A percentile compares a stretch with the other conserved stretches of the same genome.
Evolutionary conservation across 805 yeast species (phyloP).

Genomic region (Yarrowia bubula): DNA sequence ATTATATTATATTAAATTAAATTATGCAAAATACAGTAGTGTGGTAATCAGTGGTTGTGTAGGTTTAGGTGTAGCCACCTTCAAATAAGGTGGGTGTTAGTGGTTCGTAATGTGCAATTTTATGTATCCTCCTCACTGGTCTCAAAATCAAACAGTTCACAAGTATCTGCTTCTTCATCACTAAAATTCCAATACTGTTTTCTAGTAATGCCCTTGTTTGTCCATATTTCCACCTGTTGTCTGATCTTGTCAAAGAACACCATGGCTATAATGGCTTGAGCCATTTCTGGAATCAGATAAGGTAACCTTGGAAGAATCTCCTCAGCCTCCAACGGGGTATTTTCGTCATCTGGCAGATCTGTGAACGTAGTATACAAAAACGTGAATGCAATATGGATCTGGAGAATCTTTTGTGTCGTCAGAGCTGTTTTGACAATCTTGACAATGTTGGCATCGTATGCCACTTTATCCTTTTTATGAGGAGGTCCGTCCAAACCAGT

Average conservation of each 20-base stretch:
- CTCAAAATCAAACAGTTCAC: slow-evolving; percentile 10
- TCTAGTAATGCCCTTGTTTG: background rate
- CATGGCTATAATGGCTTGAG: background rate
- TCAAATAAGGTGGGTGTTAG: too few species aligned
- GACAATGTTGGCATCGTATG: background rate
- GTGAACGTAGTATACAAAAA: background rate
- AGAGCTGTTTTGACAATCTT: background rate
- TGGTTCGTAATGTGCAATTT: too few species aligned
- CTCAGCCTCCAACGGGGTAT: background rate
- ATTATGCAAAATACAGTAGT: background rate
- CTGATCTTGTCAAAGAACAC: slow-evolving; percentile 2
- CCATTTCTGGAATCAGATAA: background rate
- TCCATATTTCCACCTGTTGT: slow-evolving; percentile 19
- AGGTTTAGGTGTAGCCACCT: too few species aligned
- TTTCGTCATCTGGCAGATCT: background rate
- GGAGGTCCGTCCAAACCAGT: background rate
- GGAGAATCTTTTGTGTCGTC: background rate
- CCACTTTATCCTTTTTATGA: background rate
- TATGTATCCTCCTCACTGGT: background rate
- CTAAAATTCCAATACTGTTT: background rate
- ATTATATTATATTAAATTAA: background rate
- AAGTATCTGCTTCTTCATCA: background rate
- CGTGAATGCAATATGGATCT: slow-evolving; percentile 2
- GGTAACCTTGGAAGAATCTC: background rate
- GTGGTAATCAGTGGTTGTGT: background rate